Evolutionary conservation across 2,329 filamentous ascomycete species (phyloP).

Genomic region (Beauveria pseudobassiana): DNA sequence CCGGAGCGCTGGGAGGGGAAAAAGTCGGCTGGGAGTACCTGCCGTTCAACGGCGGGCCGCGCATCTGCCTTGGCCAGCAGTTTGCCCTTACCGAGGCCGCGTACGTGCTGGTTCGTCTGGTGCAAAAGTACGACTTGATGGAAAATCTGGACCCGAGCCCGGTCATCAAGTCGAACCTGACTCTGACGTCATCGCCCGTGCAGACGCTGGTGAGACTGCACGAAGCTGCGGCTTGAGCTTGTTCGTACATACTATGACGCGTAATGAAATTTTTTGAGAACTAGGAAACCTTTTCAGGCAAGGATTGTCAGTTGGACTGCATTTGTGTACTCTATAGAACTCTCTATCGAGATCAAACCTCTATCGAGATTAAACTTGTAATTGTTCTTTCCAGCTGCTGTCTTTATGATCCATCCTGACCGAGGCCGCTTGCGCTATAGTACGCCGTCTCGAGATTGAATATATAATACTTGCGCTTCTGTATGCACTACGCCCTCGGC

Average conservation of each 20-base stretch:
- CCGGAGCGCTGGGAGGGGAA: slow-evolving; percentile 30
- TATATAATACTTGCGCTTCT: slow-evolving; percentile 3
- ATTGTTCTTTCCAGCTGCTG: too few relatives aligned
- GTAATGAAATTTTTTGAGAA: background rate
- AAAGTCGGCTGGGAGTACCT: slow-evolving; percentile 26
- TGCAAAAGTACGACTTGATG: slow-evolving; percentile 41
- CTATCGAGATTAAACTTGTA: too few relatives aligned
- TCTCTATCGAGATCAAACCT: too few relatives aligned
- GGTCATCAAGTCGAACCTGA: background rate
- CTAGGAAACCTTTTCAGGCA: background rate
- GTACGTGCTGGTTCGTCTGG: slow-evolving; percentile 59
- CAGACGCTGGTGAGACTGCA: slow-evolving; percentile 3
- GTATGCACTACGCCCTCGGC: background rate
- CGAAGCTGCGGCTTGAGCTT: background rate
- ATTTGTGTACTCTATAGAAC: too few relatives aligned
- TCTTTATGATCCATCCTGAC: too few relatives aligned
- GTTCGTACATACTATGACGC: background rate
- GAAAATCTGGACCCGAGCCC: background rate
- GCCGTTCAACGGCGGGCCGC: slow-evolving; percentile 30
- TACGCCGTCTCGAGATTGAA: background rate
- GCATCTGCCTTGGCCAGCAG: slow-evolving; percentile 63
- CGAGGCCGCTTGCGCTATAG: background rate
- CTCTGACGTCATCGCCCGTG: background rate
- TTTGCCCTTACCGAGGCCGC: slow-evolving; percentile 64
- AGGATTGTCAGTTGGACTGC: background rate